Conservation (phyloP, 768 basidiomycete species). For the Serendipita sp. region DNA sequence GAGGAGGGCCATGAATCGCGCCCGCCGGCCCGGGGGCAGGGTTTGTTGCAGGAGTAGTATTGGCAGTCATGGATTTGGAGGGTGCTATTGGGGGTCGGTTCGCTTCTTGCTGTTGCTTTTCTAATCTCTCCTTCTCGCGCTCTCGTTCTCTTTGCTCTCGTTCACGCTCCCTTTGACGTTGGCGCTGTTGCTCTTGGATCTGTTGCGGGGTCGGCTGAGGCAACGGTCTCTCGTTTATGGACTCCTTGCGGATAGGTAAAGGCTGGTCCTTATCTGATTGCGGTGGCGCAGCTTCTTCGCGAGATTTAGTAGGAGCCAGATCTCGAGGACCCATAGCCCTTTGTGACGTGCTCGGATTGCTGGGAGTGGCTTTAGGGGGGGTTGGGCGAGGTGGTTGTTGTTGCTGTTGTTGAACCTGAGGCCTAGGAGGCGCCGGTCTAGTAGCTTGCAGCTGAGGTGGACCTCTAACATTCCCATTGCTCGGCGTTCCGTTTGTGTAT, state of each 20-base stretch:
- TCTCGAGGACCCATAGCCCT: not conserved
- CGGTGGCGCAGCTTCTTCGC: not conserved
- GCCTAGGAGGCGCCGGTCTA: conserved; percentile 55
- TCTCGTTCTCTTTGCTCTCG: conserved; percentile 22
- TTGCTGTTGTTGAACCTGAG: conserved; percentile 16
- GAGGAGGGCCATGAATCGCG: conserved; percentile 35
- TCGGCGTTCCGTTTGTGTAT: conserved; percentile 3
- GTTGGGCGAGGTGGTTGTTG: not conserved
- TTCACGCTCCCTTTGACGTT: conserved; percentile 14
- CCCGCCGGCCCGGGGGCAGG: conserved; percentile 33
- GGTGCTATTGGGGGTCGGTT: conserved; percentile 22
- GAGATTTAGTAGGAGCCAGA: not conserved
- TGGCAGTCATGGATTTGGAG: conserved; percentile 29
- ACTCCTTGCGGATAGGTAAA: conserved; percentile 1
- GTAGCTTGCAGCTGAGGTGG: conserved; percentile 27
- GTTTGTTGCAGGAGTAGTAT: conserved; percentile 26
- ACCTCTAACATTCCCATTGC: not conserved
- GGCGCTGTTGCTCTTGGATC: conserved; percentile 7
- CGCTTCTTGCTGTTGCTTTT: conserved; percentile 16
- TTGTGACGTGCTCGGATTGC: not conserved
- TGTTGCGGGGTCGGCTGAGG: not conserved
- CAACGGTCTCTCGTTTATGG: conserved; percentile 2
- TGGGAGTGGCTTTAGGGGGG: conserved; percentile 28
- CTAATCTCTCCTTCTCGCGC: conserved; percentile 8
- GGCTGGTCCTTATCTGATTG: not conserved